Evolutionary conservation across 2,329 filamentous ascomycete genomes (phyloP).

Genomic region (Colletotrichum spaethianum): DNA sequence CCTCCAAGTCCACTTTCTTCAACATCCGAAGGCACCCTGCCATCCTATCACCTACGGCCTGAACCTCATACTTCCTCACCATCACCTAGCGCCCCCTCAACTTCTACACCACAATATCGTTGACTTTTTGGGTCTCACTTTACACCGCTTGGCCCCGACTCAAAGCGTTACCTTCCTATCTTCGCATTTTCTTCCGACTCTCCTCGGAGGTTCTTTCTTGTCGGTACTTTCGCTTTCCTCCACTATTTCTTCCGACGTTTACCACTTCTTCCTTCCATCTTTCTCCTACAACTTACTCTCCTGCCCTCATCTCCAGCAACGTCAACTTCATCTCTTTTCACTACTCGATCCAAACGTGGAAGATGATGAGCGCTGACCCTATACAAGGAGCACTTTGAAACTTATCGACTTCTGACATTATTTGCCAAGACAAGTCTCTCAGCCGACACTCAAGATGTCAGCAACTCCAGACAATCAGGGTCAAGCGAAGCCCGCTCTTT

Average conservation of each 20-base stretch:
- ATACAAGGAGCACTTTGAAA: neutral
- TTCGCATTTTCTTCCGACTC: neutral
- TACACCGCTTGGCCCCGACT: neutral
- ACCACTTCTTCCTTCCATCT: neutral
- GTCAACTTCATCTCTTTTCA: neutral
- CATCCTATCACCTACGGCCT: neutral
- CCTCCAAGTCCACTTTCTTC: no score
- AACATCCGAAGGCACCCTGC: neutral
- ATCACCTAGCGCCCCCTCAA: neutral
- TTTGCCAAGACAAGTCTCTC: no score
- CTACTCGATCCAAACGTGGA: neutral
- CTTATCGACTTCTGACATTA: neutral
- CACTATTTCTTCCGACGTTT: fast-evolving
- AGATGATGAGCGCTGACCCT: no score
- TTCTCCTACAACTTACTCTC: neutral
- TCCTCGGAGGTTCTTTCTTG: neutral
- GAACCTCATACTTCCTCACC: neutral
- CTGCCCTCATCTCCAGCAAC: neutral
- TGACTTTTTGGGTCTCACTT: neutral
- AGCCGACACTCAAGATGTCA: neutral
- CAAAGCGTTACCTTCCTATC: neutral
- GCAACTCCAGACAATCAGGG: neutral
- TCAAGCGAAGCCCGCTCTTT: neutral
- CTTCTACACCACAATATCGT: neutral
- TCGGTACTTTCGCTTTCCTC: neutral